Evolutionary conservation across 306 rosid genomes (phyloP), one percentile per base, ranked within the genome.

Genomic region (Abrus precatorius): DNA sequence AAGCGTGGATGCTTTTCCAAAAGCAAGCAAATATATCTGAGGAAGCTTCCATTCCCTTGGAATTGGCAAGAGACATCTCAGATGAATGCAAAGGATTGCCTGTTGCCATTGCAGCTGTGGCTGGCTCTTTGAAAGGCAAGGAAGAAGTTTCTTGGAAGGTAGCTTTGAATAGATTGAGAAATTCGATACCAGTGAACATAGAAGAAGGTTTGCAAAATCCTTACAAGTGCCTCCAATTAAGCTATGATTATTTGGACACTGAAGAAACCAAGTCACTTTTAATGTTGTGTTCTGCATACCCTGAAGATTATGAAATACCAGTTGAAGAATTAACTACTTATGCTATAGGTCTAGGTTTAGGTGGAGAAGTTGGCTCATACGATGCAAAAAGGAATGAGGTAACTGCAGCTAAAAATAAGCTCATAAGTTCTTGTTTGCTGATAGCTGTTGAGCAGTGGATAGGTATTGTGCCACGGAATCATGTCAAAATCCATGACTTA

Each of bases 401-500:
- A 6, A 5, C 0, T 41, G 61, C 2, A 1, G 48, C 69, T 0
- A 6, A 33, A 20, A 54, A 30, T 6, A 28, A 6, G 10, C 82
- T 84, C 3, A 0, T 75, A 45, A 33, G 72, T 38, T 84, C 60
- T 52, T 62, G 52, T 70, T 62, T 84, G 1, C 9, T 80, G 44
- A 20, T 55, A 9, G 20, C 27, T 3, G 77, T 6, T 7, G 40
- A 1, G 20, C 20, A 20, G 20, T 20, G 20, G 20, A 20, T 20
- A 20, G 20, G 20, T 20, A 20, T 20, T 20, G 20, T 20, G 33
- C 28, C 7, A 3, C 9, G 1, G 29, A 50, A 38, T 1, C 6
- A 0, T 33, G 57, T 84, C 47, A 80, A 61, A 57, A 52, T 84
- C 84, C 84, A 84, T 28, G 87, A 80, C 38, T 2, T 80, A 8